phyloP scores from a whole-genome alignment of 345 rosid genomes.

The Salix udensis region DNA sequence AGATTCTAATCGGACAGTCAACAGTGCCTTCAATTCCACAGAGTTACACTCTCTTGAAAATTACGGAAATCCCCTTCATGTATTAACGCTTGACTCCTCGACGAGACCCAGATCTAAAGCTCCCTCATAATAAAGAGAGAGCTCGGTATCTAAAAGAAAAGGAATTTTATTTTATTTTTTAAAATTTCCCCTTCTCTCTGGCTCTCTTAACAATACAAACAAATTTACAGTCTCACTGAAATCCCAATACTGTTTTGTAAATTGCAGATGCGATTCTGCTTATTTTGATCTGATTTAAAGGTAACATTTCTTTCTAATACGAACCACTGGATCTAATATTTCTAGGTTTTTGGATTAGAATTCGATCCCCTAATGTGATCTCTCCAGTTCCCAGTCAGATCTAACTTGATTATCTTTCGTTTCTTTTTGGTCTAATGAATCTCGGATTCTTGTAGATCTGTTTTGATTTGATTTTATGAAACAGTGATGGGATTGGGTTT shows the following conservation, averaged over 20 bases:
- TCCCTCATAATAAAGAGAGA: not conserved
- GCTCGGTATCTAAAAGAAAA: not conserved
- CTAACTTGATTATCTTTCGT: not conserved
- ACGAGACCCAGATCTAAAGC: not conserved
- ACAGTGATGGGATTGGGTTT: not conserved
- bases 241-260: not conserved
- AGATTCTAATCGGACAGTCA: not conserved
- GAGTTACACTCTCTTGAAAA: not conserved
- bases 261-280: slow-evolving; percentile 7
- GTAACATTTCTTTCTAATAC: not conserved
- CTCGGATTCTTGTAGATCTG: not conserved
- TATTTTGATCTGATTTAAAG: slow-evolving; percentile 14
- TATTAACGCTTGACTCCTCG: not conserved
- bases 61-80: not conserved
- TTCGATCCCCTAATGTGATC: not conserved
- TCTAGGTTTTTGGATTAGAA: not conserved
- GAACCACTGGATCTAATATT: not conserved
- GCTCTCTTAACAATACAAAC: not conserved
- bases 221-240: not conserved
- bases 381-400: not conserved
- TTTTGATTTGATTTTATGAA: not conserved
- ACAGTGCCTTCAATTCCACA: not conserved
- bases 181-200: not conserved
- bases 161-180: not conserved
- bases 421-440: not conserved